phyloP scores from a whole-genome alignment of 306 rosid species.

The Cicer arietinum region DNA sequence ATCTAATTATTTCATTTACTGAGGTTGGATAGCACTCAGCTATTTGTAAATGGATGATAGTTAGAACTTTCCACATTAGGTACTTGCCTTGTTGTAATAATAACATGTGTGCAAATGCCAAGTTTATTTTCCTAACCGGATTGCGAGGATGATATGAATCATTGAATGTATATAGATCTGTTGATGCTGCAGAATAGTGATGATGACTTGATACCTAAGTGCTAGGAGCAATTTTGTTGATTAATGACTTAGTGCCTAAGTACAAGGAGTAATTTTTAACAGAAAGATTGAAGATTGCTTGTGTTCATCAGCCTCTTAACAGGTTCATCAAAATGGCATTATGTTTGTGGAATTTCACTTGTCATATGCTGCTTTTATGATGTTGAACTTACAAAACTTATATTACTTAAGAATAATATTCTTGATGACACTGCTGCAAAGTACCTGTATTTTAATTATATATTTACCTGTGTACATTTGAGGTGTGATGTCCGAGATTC shows the following conservation, averaged over 20 bases:
- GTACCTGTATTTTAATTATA: background rate
- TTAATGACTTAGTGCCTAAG: background rate
- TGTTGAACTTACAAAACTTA: background rate
- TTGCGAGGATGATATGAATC: constrained; percentile 12
- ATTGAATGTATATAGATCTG: constrained; percentile 13
- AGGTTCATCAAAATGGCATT: constrained; percentile 14
- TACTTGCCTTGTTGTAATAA: constrained; percentile 55
- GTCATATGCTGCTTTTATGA: constrained; percentile 11
- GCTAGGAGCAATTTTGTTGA: background rate
- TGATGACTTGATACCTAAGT: background rate
- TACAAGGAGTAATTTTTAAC: background rate
- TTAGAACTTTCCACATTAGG: constrained; percentile 54
- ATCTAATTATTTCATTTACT: constrained; percentile 39
- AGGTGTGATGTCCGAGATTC: too few relatives aligned
- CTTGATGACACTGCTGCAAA: constrained; percentile 8
- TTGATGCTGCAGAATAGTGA: background rate
- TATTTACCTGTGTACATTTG: too few relatives aligned
- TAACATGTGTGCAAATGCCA: constrained; percentile 51
- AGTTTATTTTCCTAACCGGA: constrained; percentile 32
- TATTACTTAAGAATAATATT: background rate
- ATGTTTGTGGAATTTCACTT: constrained; percentile 19
- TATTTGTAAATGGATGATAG: constrained; percentile 70
- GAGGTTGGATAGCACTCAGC: constrained; percentile 54
- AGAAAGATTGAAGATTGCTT: background rate
- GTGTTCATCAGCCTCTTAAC: background rate